Base-by-base conservation (phyloP, 2,329 filamentous ascomycete genomes). In the Xylariales sp. region DNA sequence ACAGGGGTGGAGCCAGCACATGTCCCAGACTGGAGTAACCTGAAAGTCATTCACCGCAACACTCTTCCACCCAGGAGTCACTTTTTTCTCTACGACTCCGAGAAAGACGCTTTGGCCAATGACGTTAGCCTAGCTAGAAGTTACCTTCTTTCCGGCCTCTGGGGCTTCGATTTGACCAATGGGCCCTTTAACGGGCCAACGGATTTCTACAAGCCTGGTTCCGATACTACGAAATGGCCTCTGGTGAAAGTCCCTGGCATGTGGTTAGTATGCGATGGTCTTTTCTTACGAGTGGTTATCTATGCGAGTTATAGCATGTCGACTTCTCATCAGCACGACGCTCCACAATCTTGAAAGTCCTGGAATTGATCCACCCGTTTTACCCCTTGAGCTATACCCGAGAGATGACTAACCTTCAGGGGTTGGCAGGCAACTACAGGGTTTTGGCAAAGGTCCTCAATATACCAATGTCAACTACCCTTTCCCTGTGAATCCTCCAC, bases 391-490 rank as follows among this genome's bases (percentile, higher is more conserved):
- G n/a, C n/a, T n/a, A n/a, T n/a, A n/a, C 33, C 7, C 20, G 22
- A 38, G 19, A n/a, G 24, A 11, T 22, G 25, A 19, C 36, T 38
- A 14, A 38, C 15, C n/a, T 27, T 10, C n/a, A 19, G 2, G 21
- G 16, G 14, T 4, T 27, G 6, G 5, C 27, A 40, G 38, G 38
- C 81, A 84, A 55, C 61, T 80, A 8, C 76, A 84, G 57, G 80
- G 80, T n/a, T 78, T 76, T 52, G 80, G 80, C 1, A 62, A 62
- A 19, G 65, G 70, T 19, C 80, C 78, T 1, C 75, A 81, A 38
- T 84, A 84, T 48, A 82, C 78, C 5, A 84, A 84, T 51, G 64
- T 79, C 35, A 67, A 74, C 38, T 84, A 71, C 48, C 79, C 76
- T 1, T 80, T 82, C 46, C 78, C 77, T 0, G 78, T 83, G 0